Base-by-base conservation (phyloP, 2,329 filamentous ascomycete genomes). In the Claviceps sp. region DNA sequence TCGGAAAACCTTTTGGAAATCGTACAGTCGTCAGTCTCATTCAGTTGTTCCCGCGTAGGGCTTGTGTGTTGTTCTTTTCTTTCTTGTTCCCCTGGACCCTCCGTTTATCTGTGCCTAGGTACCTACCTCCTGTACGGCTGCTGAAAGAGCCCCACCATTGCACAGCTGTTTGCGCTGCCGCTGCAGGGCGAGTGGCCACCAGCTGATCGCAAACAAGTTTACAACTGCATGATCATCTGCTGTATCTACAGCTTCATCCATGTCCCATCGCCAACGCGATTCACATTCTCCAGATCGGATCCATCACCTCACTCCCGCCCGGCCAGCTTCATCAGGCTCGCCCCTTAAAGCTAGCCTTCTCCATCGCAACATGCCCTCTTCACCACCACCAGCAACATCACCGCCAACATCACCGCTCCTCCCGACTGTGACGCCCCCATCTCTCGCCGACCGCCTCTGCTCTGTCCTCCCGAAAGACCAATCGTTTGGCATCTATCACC, bases 401-500 rank as follows among this genome's bases (percentile, higher is more conserved):
- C 8, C 47, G 38, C 44, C 16, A n/a, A 6, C 48, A 38, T 5
- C n/a, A 38, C 13, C 47, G 13, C 13, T 19, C 11, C n/a, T 19
- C 14, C 1, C 11, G 2, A 2, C 3, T 22, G n/a, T 11, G 10
- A 11, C 17, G 14, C 19, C 39, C 11, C 14, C 22, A 16, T 46
- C 46, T 2, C n/a, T 53, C 26, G n/a, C 40, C 6, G 26, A 37
- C 2, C 52, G 51, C 52, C 69, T 81, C 11, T 71, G 74, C 6
- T 61, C 66, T 1, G 71, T 74, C 11, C 73, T 85, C 10, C 81
- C 81, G 10, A 72, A 74, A 55, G 73, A 68, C 56, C 64, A 67
- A 61, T 69, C 62, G 14, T 86, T 95, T 64, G 82, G 76, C 57
- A 75, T 91, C 61, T 84, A 94, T 66, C 91, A 98, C 71, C 72